Percentiles rank a stretch among this genome's conserved stretches.
Conservation (phyloP, 2,329 filamentous ascomycete species). For the Neodidymelliopsis sp. region DNA sequence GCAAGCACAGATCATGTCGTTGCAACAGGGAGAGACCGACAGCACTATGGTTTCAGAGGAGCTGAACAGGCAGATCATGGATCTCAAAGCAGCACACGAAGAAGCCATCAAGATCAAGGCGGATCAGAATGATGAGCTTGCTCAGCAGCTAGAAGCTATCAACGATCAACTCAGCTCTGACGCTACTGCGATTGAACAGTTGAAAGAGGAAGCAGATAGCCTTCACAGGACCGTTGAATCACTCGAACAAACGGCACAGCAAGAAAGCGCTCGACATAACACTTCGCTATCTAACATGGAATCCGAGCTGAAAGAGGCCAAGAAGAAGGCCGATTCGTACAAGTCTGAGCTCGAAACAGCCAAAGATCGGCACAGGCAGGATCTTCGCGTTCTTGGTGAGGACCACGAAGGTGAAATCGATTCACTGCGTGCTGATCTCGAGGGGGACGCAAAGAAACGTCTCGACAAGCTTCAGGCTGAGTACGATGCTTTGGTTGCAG, state of each 20-base stretch:
- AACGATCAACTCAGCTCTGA: conserved; percentile 45
- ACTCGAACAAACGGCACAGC: conserved; percentile 39
- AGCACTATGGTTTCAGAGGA: conserved; percentile 40
- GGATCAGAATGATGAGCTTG: conserved; percentile 43
- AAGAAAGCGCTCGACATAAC: conserved; percentile 38
- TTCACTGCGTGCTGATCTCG: conserved; percentile 45
- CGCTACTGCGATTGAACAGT: conserved; percentile 34
- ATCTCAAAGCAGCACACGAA: conserved; percentile 40
- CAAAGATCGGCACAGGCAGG: conserved; percentile 38
- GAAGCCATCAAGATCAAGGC: conserved; percentile 41
- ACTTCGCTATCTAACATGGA: conserved; percentile 32
- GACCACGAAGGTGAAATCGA: conserved; percentile 47
- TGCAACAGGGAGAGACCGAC: conserved; percentile 47
- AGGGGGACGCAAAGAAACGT: conserved; percentile 46
- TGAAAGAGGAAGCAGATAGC: conserved; percentile 39
- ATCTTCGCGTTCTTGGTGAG: conserved; percentile 40
- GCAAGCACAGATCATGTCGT: conserved; percentile 41
- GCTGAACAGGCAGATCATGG: conserved; percentile 42
- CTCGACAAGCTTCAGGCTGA: conserved; percentile 43
- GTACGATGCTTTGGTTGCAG: conserved; percentile 39
- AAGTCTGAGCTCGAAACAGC: conserved; percentile 40
- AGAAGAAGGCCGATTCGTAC: conserved; percentile 33
- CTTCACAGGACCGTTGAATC: conserved; percentile 44
- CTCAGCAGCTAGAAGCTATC: conserved; percentile 43
- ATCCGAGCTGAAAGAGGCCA: conserved; percentile 36